Conservation (phyloP, 2,329 filamentous ascomycete species). For the Neopestalotiopsis sp. region DNA sequence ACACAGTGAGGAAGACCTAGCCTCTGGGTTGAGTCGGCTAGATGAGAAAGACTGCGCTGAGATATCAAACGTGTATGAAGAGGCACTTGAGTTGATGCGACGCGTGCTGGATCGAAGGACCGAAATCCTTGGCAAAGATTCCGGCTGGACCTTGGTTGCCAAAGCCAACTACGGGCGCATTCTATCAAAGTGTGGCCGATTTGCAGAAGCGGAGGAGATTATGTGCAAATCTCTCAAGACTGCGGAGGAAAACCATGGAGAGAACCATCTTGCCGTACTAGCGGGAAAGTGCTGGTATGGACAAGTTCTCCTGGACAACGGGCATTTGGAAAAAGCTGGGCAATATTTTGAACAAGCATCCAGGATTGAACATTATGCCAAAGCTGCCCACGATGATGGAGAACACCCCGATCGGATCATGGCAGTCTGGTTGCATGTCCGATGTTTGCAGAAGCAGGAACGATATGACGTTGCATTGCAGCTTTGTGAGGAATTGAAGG, state of each 20-base stretch:
- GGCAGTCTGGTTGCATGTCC: conserved; percentile 20
- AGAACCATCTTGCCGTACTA: conserved; percentile 22
- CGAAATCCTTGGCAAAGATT: no score
- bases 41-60: no score
- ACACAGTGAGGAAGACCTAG: no score
- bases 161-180: no score
- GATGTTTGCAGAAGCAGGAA: conserved; percentile 24
- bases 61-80: no score
- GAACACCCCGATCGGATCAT: conserved; percentile 27
- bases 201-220: conserved; percentile 13
- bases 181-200: neutral
- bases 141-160: no score
- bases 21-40: no score
- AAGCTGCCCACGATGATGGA: conserved; percentile 20
- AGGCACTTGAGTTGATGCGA: no score
- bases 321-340: conserved; percentile 21
- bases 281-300: conserved; percentile 22
- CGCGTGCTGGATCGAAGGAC: no score
- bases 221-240: conserved; percentile 16
- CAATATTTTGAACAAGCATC: conserved; percentile 15
- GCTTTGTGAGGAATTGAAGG: conserved; percentile 19
- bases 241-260: conserved; percentile 21
- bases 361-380: conserved; percentile 21
- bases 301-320: conserved; percentile 18
- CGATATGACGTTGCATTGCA: conserved; percentile 23